Evolutionary conservation across 2,329 filamentous ascomycete species (phyloP).

Genomic region (Xylaria sp.): DNA sequence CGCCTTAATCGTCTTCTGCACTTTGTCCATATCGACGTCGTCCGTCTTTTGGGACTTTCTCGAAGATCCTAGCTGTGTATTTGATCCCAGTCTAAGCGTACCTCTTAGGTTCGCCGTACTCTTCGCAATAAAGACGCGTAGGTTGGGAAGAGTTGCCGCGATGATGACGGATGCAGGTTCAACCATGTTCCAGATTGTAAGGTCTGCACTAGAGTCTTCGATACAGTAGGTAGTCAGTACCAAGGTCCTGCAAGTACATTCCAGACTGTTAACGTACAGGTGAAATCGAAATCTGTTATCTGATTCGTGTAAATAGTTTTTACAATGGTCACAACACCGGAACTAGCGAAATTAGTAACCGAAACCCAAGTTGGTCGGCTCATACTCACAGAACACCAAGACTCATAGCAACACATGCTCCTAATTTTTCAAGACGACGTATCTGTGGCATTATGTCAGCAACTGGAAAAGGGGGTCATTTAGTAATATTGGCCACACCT

Average conservation of each 20-base stretch:
- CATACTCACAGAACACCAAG: constrained; percentile 32
- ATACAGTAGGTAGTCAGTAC: constrained; percentile 1
- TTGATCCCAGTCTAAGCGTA: constrained; percentile 19
- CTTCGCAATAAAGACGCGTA: constrained; percentile 31
- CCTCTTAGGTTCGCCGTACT: constrained; percentile 24
- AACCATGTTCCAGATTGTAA: constrained; percentile 33
- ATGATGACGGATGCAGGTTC: constrained; percentile 34
- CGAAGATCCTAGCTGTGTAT: not conserved
- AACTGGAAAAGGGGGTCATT: not conserved
- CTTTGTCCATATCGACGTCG: constrained; percentile 23
- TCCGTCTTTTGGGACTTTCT: constrained; percentile 12
- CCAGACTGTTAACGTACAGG: constrained; percentile 28
- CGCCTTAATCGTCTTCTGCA: constrained; percentile 23
- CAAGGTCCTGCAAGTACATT: not conserved
- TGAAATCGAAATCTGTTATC: constrained; percentile 29
- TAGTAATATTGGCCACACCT: constrained; percentile 11
- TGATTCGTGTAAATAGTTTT: constrained; percentile 22
- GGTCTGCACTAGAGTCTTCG: constrained; percentile 24
- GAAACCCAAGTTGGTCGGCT: too few species aligned
- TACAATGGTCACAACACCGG: constrained; percentile 31
- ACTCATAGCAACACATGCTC: constrained; percentile 33
- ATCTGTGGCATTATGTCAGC: constrained; percentile 26
- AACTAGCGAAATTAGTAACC: constrained; percentile 26
- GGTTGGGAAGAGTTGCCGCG: constrained; percentile 32
- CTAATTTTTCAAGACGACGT: constrained; percentile 33